Percentiles rank a stretch among this genome's conserved stretches.
These are phyloP conservation scores for Adansonia rubrostipa DNA, from an alignment of 441 rosid genomes.

Conservation along the genomic window DNA sequence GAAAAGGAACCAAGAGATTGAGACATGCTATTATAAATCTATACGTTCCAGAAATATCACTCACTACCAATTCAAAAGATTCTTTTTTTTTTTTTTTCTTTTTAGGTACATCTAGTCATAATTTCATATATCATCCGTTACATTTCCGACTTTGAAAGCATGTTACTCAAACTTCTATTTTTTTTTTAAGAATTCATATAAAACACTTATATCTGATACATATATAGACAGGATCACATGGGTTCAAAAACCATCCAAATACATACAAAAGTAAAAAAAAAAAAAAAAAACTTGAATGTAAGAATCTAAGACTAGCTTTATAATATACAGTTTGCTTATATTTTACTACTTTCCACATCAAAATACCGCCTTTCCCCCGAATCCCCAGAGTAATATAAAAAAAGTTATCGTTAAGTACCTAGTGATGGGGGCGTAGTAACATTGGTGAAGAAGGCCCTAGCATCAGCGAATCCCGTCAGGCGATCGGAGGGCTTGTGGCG, in stretches of 20 bases:
- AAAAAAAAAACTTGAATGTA: too few relatives aligned
- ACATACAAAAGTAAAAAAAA: too few relatives aligned
- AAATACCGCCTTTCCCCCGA: neutral
- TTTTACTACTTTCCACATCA: neutral
- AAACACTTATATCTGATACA: too few relatives aligned
- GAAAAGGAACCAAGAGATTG: conserved; percentile 7
- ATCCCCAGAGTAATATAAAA: neutral
- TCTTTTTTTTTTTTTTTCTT: too few relatives aligned
- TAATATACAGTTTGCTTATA: neutral
- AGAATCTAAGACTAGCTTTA: too few relatives aligned
- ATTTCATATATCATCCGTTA: too few relatives aligned
- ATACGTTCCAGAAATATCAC: neutral
- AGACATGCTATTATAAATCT: neutral
- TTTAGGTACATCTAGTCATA: too few relatives aligned
- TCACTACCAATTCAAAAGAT: neutral
- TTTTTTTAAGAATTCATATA: too few relatives aligned
- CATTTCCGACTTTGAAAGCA: too few relatives aligned
- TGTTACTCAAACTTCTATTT: too few relatives aligned
- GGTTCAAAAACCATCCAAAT: too few relatives aligned
- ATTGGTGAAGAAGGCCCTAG: conserved; percentile 52
- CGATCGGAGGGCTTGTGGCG: conserved; percentile 53
- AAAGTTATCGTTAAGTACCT: neutral
- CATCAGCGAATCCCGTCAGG: conserved; percentile 57
- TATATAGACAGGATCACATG: too few relatives aligned
- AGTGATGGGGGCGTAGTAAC: conserved; percentile 28